A percentile compares a stretch with the other conserved stretches of the same genome.
phyloP scores from a whole-genome alignment of 2,329 filamentous ascomycete species.

The Fusarium sterilihyphosum region DNA sequence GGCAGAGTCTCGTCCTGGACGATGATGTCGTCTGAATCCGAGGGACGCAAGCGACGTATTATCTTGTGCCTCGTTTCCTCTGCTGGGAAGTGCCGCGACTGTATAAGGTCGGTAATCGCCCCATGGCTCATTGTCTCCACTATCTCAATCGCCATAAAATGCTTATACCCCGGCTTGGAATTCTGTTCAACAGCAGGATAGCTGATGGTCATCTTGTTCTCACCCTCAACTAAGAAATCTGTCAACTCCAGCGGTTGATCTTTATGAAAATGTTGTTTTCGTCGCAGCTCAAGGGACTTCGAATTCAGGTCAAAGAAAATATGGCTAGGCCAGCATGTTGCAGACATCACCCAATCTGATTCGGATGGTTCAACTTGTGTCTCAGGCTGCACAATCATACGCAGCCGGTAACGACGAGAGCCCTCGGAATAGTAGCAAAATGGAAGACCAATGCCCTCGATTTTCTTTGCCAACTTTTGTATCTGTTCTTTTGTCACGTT shows the following conservation, averaged over 20 bases:
- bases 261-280: conserved; percentile 77
- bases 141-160: conserved; percentile 75
- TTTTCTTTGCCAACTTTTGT: conserved; percentile 48
- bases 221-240: conserved; percentile 62
- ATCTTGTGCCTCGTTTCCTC: conserved; percentile 67
- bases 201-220: conserved; percentile 70
- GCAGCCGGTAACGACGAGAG: conserved; percentile 72
- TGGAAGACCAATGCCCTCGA: conserved; percentile 45
- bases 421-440: conserved; percentile 58
- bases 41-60: conserved; percentile 54
- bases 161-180: conserved; percentile 45
- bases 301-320: conserved; percentile 77
- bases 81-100: conserved; percentile 51
- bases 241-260: conserved; percentile 83
- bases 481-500: conserved; percentile 51
- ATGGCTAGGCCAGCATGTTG: conserved; percentile 76
- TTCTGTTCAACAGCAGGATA: conserved; percentile 46
- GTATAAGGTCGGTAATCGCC: conserved; percentile 54
- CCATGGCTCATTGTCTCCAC: conserved; percentile 65
- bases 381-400: conserved; percentile 61
- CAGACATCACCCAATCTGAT: conserved; percentile 69
- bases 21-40: conserved; percentile 66
- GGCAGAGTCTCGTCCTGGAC: conserved; percentile 65
- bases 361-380: conserved; percentile 48
- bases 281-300: conserved; percentile 64